Conservation (phyloP, 192 early-diverging fungal species). For the Backusella liffmaniae region DNA sequence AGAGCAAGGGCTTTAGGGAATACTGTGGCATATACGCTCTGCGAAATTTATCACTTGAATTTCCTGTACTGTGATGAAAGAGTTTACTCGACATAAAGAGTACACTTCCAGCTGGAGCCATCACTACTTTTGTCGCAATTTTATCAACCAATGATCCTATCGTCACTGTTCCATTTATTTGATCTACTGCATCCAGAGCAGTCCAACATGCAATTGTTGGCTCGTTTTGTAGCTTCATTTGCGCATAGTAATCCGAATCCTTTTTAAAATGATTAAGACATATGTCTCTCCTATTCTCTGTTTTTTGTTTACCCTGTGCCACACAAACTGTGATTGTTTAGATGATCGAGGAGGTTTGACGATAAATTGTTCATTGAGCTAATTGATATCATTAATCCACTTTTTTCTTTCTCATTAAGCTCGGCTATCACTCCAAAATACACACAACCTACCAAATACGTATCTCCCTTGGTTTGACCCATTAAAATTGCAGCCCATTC, state of each 20-base stretch:
- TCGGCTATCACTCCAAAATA: too few relatives aligned
- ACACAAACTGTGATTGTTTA: conserved; percentile 24
- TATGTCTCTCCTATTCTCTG: background rate
- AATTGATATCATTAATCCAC: background rate
- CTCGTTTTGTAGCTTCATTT: background rate
- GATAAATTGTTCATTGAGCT: conserved; percentile 45
- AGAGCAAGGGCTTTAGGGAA: background rate
- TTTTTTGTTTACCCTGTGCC: conserved; percentile 32
- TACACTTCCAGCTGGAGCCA: conserved; percentile 26
- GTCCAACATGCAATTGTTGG: conserved; percentile 35
- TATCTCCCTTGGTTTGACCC: background rate
- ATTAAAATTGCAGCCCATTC: conserved; percentile 19
- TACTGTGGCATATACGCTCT: conserved; percentile 39
- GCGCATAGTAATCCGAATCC: conserved; percentile 33
- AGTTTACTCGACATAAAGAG: conserved; percentile 30
- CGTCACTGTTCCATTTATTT: background rate
- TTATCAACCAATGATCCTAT: background rate
- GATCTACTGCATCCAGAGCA: conserved; percentile 30
- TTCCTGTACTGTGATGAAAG: conserved; percentile 34
- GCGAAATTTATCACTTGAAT: conserved; percentile 29
- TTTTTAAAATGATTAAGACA: background rate
- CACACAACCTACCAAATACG: conserved; percentile 20
- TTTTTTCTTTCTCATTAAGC: background rate
- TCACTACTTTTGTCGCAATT: background rate
- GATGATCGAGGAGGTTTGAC: conserved; percentile 34